These are phyloP conservation scores for Prototheca cutis DNA, from an alignment of 163 green algal genomes.

Conservation along the genomic window DNA sequence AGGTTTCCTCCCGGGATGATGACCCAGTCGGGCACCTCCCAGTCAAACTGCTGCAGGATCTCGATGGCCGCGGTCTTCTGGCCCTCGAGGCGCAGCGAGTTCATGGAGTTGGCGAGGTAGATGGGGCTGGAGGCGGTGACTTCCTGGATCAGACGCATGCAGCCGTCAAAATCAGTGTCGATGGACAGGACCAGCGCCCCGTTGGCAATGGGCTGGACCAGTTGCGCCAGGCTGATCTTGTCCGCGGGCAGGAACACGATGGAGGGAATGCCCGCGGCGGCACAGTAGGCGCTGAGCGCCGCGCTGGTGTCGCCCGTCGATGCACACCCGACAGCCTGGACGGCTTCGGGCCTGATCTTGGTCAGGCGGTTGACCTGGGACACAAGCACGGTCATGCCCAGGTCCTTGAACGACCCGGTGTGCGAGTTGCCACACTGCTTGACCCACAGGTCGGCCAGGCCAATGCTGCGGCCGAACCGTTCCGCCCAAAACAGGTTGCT, in stretches of 20 bases:
- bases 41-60: constrained; percentile 99
- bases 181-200: constrained; percentile 93
- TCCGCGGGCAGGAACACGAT: constrained; percentile 93
- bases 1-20: constrained; percentile 99
- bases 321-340: constrained; percentile 93
- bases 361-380: constrained; percentile 90
- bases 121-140: constrained; percentile 91
- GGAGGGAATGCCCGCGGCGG: constrained; percentile 79
- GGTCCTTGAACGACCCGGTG: constrained; percentile 97
- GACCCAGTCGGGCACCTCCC: constrained; percentile 96
- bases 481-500: constrained; percentile 99
- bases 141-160: constrained; percentile 96
- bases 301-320: constrained; percentile 96
- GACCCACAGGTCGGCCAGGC: constrained; percentile 96
- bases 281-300: constrained; percentile 94
- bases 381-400: constrained; percentile 98
- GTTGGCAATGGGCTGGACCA: constrained; percentile 98
- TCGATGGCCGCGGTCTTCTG: constrained; percentile 99
- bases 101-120: constrained; percentile 99
- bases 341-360: constrained; percentile 69
- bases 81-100: constrained; percentile 91
- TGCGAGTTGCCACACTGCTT: constrained; percentile 99
- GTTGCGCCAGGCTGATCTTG: constrained; percentile 94
- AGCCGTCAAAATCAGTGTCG: constrained; percentile 99
- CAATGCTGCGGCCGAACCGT: constrained; percentile 86